phyloP scores from a whole-genome alignment of 192 early-diverging fungal genomes.

The Podochytrium sp. region DNA sequence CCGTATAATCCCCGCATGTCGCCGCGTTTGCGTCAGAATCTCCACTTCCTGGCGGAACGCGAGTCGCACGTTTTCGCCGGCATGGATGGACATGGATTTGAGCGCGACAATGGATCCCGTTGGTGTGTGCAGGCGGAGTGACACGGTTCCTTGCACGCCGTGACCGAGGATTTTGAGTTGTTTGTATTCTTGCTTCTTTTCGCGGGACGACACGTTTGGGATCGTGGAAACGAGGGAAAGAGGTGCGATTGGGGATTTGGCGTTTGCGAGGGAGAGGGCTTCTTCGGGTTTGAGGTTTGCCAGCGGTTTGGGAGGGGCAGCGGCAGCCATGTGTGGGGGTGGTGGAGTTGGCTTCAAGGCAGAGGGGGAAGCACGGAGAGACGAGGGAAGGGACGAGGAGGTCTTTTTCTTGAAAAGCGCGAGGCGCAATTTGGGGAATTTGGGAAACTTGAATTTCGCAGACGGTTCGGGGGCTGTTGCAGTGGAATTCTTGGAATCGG shows the following conservation, averaged over 20 bases:
- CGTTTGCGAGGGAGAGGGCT: background rate
- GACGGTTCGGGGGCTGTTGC: no score
- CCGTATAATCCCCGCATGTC: constrained; percentile 21
- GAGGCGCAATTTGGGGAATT: no score
- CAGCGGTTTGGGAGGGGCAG: background rate
- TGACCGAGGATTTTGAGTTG: constrained; percentile 19
- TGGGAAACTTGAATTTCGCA: no score
- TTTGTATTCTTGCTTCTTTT: constrained; percentile 24
- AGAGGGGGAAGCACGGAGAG: no score
- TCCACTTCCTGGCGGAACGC: constrained; percentile 28
- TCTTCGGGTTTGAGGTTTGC: background rate
- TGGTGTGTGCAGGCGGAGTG: background rate
- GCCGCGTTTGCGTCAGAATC: background rate
- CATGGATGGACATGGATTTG: constrained; percentile 4
- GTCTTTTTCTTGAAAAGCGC: no score
- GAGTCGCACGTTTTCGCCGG: background rate
- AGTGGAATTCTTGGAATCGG: no score
- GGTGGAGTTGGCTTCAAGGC: background rate
- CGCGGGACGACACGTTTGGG: background rate
- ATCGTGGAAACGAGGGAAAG: background rate
- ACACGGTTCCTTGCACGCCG: constrained; percentile 26
- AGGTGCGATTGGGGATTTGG: background rate
- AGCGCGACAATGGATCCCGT: constrained; percentile 23
- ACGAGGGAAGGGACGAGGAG: no score
- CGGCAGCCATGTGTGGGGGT: background rate